phyloP scores from a whole-genome alignment of 768 basidiomycete genomes.

The Saitozyma sp. region DNA sequence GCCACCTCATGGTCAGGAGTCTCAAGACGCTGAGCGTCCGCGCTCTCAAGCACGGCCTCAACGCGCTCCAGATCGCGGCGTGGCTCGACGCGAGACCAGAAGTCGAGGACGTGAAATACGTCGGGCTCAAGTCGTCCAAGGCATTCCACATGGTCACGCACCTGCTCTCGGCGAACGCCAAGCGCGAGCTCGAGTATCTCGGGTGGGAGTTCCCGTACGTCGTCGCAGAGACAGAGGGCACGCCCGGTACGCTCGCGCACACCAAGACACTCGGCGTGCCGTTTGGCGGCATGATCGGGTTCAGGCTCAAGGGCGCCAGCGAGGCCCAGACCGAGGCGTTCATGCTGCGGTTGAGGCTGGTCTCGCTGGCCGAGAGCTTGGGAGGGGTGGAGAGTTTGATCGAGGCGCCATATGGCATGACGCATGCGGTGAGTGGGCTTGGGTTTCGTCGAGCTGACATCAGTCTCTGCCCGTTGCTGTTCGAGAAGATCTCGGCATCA shows the following conservation, averaged over 20 bases:
- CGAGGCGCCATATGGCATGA: slow-evolving; percentile 85
- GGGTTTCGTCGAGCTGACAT: background rate
- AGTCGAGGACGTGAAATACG: slow-evolving; percentile 83
- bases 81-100: slow-evolving; percentile 60
- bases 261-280: slow-evolving; percentile 64
- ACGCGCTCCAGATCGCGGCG: slow-evolving; percentile 73
- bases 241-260: slow-evolving; percentile 19
- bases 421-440: slow-evolving; percentile 61
- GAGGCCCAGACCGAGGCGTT: slow-evolving; percentile 64
- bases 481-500: slow-evolving; percentile 39
- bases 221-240: slow-evolving; percentile 19
- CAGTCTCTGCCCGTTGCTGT: slow-evolving; percentile 42
- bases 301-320: slow-evolving; percentile 60
- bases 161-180: slow-evolving; percentile 66
- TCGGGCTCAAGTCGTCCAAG: slow-evolving; percentile 70
- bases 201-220: slow-evolving; percentile 45
- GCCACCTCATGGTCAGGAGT: slow-evolving; percentile 85
- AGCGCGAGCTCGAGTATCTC: slow-evolving; percentile 61
- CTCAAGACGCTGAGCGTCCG: slow-evolving; percentile 87
- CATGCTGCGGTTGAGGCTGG: slow-evolving; percentile 65
- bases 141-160: slow-evolving; percentile 66
- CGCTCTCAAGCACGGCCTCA: slow-evolving; percentile 80
- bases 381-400: slow-evolving; percentile 91
- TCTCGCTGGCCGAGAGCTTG: slow-evolving; percentile 80
- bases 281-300: slow-evolving; percentile 85